Evolutionary conservation across 148 eudicot genomes (phyloP), one percentile per base, ranked within the genome.

Genomic region (Drosera capensis): DNA sequence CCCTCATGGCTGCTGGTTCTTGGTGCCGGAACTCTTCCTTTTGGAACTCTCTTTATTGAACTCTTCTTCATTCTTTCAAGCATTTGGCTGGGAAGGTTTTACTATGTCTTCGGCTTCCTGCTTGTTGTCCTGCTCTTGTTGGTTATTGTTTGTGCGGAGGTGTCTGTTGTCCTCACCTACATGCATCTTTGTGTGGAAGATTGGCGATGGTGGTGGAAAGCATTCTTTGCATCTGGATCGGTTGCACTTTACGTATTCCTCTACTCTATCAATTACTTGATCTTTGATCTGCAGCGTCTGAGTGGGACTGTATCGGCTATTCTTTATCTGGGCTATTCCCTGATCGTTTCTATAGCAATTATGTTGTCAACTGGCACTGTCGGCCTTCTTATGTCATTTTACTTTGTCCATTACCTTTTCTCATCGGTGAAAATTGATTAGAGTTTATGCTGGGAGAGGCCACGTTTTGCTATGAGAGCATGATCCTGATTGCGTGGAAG

Each of bases 131-230:
- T 35, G 1, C 28, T 49, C 5, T 25, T 49, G 42, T 19, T 35
- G 16, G 25, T 34, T 13, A 38, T 49, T 15, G 28, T 14, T 4
- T 49, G 53, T 49, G 41, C 53, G 34, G 26, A 14, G 7, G 28
- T n/a, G 2, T 49, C 53, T 37, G 43, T 49, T 49, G 40, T 36
- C 25, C 53, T 34, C 14, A 49, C 53, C 2, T 49, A 49, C 28
- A 16, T 23, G 20, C 42, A 23, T 22, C 29, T 49, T 12, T 14
- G 17, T 35, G 53, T 22, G 12, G 53, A 49, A 35, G 53, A 49
- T 23, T 49, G 53, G 53, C 53, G 8, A 20, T 49, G 53, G 43
- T 49, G 53, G 53, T 49, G 53, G 53, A 49, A 35, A 16, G 41
- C 53, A 6, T 49, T 49, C 53, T 49, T 49, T 15, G 42, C 53